Percentiles rank a stretch among this genome's conserved stretches.
These are phyloP conservation scores for Calonectria fujianensis DNA, from an alignment of 2,329 filamentous ascomycete species.

Conservation along the genomic window DNA sequence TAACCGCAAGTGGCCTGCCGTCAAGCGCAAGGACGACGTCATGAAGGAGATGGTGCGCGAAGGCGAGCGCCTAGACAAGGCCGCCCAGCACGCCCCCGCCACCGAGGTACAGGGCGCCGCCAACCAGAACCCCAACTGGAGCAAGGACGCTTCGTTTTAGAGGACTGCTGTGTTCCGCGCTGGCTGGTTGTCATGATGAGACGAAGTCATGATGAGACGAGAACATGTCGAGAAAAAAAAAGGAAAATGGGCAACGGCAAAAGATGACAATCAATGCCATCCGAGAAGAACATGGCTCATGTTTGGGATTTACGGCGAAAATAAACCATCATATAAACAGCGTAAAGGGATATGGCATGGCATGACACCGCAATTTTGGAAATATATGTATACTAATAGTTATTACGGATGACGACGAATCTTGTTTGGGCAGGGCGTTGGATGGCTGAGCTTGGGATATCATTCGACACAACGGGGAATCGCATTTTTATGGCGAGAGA, in stretches of 20 bases:
- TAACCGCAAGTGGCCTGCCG: slow-evolving; percentile 66
- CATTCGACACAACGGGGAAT: neutral
- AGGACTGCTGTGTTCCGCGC: neutral
- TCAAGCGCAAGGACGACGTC: slow-evolving; percentile 69
- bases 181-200: slow-evolving; percentile 11
- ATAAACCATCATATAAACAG: neutral
- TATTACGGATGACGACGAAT: neutral
- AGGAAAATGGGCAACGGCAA: neutral
- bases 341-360: neutral
- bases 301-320: neutral
- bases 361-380: neutral
- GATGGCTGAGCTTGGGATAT: neutral
- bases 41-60: slow-evolving; percentile 60
- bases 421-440: neutral
- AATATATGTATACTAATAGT: slow-evolving; percentile 7
- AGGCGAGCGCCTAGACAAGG: slow-evolving; percentile 50
- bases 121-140: slow-evolving; percentile 47
- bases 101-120: slow-evolving; percentile 50
- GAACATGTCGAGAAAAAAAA: neutral
- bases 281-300: neutral
- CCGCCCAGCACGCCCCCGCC: slow-evolving; percentile 57
- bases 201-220: slow-evolving; percentile 25
- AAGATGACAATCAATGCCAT: neutral
- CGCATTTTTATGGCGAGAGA: neutral
- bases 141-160: slow-evolving; percentile 53